These are phyloP conservation scores for Arctium minus DNA, from an alignment of 129 eudicot species.

Conservation along the genomic window DNA sequence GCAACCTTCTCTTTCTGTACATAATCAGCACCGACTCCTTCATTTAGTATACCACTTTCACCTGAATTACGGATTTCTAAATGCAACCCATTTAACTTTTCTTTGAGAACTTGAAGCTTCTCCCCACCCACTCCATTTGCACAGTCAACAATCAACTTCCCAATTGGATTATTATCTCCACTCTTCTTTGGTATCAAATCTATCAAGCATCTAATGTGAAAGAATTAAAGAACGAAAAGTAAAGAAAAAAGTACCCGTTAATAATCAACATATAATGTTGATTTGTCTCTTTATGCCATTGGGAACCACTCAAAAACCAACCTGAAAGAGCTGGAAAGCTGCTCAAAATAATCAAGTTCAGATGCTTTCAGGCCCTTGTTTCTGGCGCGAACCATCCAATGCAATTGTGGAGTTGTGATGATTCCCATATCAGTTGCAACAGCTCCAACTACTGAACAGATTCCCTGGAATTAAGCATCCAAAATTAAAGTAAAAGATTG, in stretches of 20 bases:
- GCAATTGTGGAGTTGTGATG: constrained; percentile 91
- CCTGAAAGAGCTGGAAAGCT: constrained; percentile 67
- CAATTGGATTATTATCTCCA: constrained; percentile 29
- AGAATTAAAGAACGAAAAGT: background rate
- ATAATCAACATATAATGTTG: background rate
- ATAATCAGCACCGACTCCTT: constrained; percentile 95
- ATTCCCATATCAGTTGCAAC: constrained; percentile 61
- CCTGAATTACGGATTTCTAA: constrained; percentile 74
- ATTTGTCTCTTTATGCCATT: background rate
- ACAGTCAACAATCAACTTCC: constrained; percentile 74
- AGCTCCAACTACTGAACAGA: constrained; percentile 63
- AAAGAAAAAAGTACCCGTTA: background rate
- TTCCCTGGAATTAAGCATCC: constrained; percentile 52
- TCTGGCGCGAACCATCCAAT: constrained; percentile 94
- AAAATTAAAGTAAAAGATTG: background rate
- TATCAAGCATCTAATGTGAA: constrained; percentile 59
- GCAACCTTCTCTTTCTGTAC: constrained; percentile 90
- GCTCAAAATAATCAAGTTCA: constrained; percentile 53
- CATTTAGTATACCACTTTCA: constrained; percentile 68
- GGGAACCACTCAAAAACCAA: constrained; percentile 18
- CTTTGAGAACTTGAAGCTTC: constrained; percentile 65
- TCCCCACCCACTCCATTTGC: constrained; percentile 95
- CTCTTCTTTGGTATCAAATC: constrained; percentile 56
- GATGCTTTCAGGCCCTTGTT: constrained; percentile 59
- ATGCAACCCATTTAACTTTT: constrained; percentile 37